Evolutionary conservation across 2,329 filamentous ascomycete genomes (phyloP).

Genomic region (Cercospora beticola): DNA sequence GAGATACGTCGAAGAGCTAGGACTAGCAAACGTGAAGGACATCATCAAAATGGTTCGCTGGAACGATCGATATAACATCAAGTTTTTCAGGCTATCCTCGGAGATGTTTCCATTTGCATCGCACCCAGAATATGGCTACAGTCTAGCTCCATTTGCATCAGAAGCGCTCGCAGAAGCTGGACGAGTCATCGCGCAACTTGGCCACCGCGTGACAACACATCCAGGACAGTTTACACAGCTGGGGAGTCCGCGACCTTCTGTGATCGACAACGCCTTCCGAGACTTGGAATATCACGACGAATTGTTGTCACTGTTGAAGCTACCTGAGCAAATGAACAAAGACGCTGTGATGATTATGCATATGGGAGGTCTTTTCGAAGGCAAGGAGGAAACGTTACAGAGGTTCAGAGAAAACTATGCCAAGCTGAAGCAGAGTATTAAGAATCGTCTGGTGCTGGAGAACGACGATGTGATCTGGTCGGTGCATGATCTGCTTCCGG

Average conservation of each 20-base stretch:
- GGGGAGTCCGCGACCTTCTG: constrained; percentile 74
- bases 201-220: constrained; percentile 85
- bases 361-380: constrained; percentile 86
- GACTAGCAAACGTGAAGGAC: constrained; percentile 78
- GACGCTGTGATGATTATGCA: constrained; percentile 95
- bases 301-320: constrained; percentile 70
- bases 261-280: constrained; percentile 72
- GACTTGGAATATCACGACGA: constrained; percentile 89
- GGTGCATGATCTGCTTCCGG: constrained; percentile 84
- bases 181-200: constrained; percentile 70
- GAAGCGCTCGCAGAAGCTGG: constrained; percentile 75
- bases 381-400: constrained; percentile 74
- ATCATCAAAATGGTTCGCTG: constrained; percentile 82
- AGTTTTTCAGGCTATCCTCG: constrained; percentile 85
- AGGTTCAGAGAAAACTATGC: constrained; percentile 76
- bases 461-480: constrained; percentile 93
- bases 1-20: constrained; percentile 72
- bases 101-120: constrained; percentile 98
- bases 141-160: constrained; percentile 76
- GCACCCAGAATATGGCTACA: constrained; percentile 79
- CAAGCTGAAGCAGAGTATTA: constrained; percentile 65
- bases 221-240: constrained; percentile 92
- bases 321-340: constrained; percentile 74
- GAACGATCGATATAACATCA: constrained; percentile 91
- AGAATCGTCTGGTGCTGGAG: constrained; percentile 80